These are phyloP conservation scores for Cladophialophora yegresii DNA, from an alignment of 2,329 filamentous ascomycete genomes.

Conservation along the genomic window DNA sequence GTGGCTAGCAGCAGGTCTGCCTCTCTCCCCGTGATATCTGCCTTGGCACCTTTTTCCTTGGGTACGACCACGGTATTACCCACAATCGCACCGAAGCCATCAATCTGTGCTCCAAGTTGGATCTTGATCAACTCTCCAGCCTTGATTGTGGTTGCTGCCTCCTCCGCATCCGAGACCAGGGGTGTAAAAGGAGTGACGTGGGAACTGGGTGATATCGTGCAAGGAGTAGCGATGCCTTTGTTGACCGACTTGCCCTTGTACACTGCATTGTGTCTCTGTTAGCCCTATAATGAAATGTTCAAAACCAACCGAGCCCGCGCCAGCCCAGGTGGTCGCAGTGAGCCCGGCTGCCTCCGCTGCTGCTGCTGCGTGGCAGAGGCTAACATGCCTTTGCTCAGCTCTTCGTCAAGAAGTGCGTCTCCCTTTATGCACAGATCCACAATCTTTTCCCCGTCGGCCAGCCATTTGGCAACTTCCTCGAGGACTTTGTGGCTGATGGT, in stretches of 20 bases:
- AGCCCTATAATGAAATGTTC: background rate
- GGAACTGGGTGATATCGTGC: slow-evolving; percentile 88
- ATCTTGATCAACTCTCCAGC: slow-evolving; percentile 90
- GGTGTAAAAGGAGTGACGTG: slow-evolving; percentile 98
- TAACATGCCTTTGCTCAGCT: slow-evolving; percentile 67
- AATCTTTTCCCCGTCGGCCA: slow-evolving; percentile 86
- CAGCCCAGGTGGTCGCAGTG: background rate
- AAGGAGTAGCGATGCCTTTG: slow-evolving; percentile 68
- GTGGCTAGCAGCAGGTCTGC: slow-evolving; percentile 90
- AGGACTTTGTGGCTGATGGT: slow-evolving; percentile 95
- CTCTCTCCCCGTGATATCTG: slow-evolving; percentile 70
- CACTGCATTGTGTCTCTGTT: slow-evolving; percentile 51
- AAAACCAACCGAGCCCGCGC: background rate
- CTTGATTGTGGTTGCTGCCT: slow-evolving; percentile 78
- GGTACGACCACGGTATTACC: slow-evolving; percentile 85
- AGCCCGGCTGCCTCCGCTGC: background rate
- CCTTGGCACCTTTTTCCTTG: slow-evolving; percentile 61
- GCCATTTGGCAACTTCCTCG: slow-evolving; percentile 72
- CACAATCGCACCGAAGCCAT: slow-evolving; percentile 94
- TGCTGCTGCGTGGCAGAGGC: background rate
- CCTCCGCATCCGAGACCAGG: slow-evolving; percentile 78
- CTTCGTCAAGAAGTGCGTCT: slow-evolving; percentile 91
- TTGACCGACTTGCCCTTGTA: slow-evolving; percentile 97
- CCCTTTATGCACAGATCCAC: slow-evolving; percentile 93
- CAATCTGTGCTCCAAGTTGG: slow-evolving; percentile 97